phyloP scores from a whole-genome alignment of 2,329 filamentous ascomycete genomes.

The Hirsutella thompsonii region DNA sequence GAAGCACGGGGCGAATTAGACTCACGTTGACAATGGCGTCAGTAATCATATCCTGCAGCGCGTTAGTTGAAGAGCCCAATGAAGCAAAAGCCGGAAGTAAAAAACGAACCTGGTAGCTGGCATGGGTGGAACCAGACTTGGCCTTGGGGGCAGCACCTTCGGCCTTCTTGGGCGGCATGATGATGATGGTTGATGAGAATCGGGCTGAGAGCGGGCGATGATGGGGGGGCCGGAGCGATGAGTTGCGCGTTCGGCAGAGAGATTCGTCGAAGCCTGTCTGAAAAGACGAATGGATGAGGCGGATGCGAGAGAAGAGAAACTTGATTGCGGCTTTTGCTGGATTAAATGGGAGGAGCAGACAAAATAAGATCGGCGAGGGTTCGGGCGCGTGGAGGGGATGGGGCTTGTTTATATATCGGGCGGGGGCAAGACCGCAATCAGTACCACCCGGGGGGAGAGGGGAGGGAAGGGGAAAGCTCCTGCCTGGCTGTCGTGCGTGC shows the following conservation, averaged over 20 bases:
- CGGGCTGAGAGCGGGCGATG: slow-evolving; percentile 1
- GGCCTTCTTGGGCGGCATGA: slow-evolving; percentile 50
- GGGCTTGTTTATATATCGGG: slow-evolving; percentile 50
- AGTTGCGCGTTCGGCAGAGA: neutral
- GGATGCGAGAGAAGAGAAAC: slow-evolving; percentile 13
- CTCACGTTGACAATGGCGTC: slow-evolving; percentile 49
- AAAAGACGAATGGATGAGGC: slow-evolving; percentile 6
- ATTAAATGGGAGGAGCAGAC: slow-evolving; percentile 16
- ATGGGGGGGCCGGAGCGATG: no score
- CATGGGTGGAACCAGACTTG: slow-evolving; percentile 36
- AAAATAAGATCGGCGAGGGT: slow-evolving; percentile 23
- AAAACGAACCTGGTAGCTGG: slow-evolving; percentile 44
- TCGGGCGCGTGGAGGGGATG: slow-evolving; percentile 36
- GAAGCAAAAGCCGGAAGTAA: neutral
- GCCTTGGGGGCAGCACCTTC: slow-evolving; percentile 28
- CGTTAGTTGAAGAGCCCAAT: slow-evolving; percentile 11
- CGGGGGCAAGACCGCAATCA: slow-evolving; percentile 44
- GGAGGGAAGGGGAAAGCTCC: no score
- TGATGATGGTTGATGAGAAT: slow-evolving; percentile 16
- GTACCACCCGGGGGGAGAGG: no score
- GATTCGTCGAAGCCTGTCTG: slow-evolving; percentile 12
- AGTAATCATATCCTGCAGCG: slow-evolving; percentile 45
- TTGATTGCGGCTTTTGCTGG: slow-evolving; percentile 1
- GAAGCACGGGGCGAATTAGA: slow-evolving; percentile 19
- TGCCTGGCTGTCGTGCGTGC: slow-evolving; percentile 2